Base-by-base conservation (phyloP, 2,329 filamentous ascomycete species). In the Fusarium xyrophilum region DNA sequence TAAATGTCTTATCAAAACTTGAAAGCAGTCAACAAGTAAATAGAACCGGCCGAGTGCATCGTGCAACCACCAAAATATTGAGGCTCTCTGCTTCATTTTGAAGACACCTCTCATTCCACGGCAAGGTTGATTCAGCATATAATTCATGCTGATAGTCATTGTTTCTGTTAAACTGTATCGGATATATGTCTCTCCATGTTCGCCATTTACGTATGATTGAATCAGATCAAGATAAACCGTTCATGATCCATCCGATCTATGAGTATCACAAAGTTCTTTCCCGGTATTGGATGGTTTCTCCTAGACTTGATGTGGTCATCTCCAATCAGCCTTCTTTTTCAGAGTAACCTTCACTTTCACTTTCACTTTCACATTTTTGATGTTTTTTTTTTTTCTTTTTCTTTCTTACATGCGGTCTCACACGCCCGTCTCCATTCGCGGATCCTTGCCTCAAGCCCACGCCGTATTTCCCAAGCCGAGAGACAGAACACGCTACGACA, bases 401-500 rank as follows among this genome's bases (percentile, higher is more conserved):
- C 28, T 15, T 59, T 62, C 56, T 51, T 48, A 62, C 57, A 56
- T 59, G 42, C 53, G 12, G 61, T 67, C 66, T 69, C 62, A 69
- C 66, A 69, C 66, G 66, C 66, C 66, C 66, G n/a, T 52, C 56
- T 67, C 56, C 68, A 63, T 61, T 56, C 70, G 71, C 67, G 69
- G 71, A 73, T 73, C 71, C 71, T 69, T 73, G 71, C 64, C 63
- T 63, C 48, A 67, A 54, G 65, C 63, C 67, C 59, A 60, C 48
- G 68, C 68, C 63, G 66, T 68, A 70, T 71, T 66, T 67, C 67
- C 66, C 58, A 68, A 73, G 67, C 67, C 63, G 64, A 73, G 69
- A 69, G 64, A 70, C 71, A 72, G 71, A 73, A 71, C 71, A 73
- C 71, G 71, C 71, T 73, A 71, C 69, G 69, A 74, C 70, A 73